Percentiles rank a stretch among this genome's conserved stretches.
These are phyloP conservation scores for Tetrapyrgos nigripes DNA, from an alignment of 1,284 basidiomycete genomes.

Conservation along the genomic window DNA sequence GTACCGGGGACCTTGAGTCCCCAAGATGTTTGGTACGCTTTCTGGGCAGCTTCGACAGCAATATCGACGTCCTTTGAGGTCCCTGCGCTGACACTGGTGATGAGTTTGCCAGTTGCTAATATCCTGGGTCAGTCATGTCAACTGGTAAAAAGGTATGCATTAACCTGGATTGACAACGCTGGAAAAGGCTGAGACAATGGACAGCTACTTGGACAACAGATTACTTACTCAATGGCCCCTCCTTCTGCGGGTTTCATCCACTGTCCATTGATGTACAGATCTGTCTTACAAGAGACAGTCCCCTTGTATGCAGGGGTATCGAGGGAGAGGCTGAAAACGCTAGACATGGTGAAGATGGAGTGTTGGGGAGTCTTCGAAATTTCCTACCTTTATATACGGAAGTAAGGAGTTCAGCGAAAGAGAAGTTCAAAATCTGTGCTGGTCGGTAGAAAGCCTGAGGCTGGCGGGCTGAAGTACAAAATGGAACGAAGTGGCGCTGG, in stretches of 20 bases:
- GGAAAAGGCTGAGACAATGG: constrained; percentile 28
- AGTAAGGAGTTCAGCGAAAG: too few relatives aligned
- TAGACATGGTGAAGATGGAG: too few relatives aligned
- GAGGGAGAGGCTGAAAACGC: neutral
- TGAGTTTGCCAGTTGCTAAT: constrained; percentile 67
- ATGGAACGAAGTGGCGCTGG: too few relatives aligned
- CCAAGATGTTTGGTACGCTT: constrained; percentile 73
- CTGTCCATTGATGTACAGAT: constrained; percentile 78
- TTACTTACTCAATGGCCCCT: constrained; percentile 62
- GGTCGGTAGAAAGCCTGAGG: too few relatives aligned
- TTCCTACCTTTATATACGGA: too few relatives aligned
- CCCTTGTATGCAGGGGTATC: constrained; percentile 9
- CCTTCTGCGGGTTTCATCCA: constrained; percentile 64
- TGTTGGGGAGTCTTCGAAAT: too few relatives aligned
- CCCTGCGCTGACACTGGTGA: constrained; percentile 70
- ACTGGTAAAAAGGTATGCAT: constrained; percentile 39
- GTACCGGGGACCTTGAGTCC: constrained; percentile 64
- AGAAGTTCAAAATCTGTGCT: too few relatives aligned
- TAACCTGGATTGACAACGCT: constrained; percentile 32
- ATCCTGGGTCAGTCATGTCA: constrained; percentile 31
- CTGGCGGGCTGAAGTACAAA: too few relatives aligned
- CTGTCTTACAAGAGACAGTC: constrained; percentile 50
- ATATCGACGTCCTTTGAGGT: constrained; percentile 71
- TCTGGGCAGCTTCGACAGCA: constrained; percentile 77
- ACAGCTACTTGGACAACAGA: too few relatives aligned